Conservation (phyloP, 768 basidiomycete species). For the Gloeophyllum trabeum region DNA sequence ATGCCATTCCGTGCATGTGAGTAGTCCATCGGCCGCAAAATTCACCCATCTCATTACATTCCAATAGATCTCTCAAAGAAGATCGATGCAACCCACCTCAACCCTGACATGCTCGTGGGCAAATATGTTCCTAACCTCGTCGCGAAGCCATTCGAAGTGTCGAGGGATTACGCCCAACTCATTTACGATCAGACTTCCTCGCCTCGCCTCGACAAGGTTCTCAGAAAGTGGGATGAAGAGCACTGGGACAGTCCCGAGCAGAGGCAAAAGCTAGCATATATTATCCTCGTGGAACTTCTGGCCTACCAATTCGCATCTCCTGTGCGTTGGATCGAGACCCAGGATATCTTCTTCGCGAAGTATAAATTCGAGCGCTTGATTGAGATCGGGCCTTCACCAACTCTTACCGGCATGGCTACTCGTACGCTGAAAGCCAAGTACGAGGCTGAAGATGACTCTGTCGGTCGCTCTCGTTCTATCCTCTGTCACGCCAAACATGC, state of each 20-base stretch:
- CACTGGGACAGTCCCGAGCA: conserved; percentile 73
- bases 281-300: conserved; percentile 91
- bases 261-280: conserved; percentile 90
- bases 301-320: conserved; percentile 99
- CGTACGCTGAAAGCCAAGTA: conserved; percentile 91
- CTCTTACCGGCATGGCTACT: conserved; percentile 88
- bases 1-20: conserved; percentile 93
- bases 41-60: conserved; percentile 2
- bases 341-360: conserved; percentile 82
- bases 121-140: conserved; percentile 98
- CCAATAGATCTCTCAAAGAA: conserved; percentile 87
- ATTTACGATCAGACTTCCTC: conserved; percentile 97
- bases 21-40: conserved; percentile 14
- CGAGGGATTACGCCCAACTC: conserved; percentile 81
- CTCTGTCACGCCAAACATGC: conserved; percentile 91
- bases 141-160: conserved; percentile 76
- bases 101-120: conserved; percentile 89
- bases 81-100: conserved; percentile 83
- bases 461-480: conserved; percentile 67
- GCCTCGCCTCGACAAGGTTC: conserved; percentile 89
- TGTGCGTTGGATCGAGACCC: conserved; percentile 98
- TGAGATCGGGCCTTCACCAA: conserved; percentile 94
- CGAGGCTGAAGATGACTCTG: conserved; percentile 79
- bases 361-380: conserved; percentile 90
- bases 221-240: conserved; percentile 89